A percentile compares a stretch with the other conserved stretches of the same genome.
phyloP scores from a whole-genome alignment of 2,329 filamentous ascomycete genomes.

The Drechmeria coniospora region DNA sequence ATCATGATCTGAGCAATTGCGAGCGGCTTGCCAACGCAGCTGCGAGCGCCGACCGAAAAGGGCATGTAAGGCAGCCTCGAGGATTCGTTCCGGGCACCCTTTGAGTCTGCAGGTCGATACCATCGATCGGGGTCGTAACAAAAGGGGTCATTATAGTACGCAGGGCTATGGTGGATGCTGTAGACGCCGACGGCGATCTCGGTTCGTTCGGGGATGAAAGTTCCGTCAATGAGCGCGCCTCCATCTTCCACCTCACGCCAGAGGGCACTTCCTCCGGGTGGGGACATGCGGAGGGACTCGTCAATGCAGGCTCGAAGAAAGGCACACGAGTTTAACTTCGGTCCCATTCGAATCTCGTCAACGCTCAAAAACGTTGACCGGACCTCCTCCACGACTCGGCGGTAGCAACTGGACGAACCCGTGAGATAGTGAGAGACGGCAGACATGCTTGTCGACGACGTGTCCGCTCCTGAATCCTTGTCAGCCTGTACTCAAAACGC shows the following conservation, averaged over 20 bases:
- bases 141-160: conserved; percentile 3
- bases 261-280: conserved; percentile 4
- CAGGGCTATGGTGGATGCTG: conserved; percentile 6
- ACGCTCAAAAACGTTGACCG: conserved; percentile 12
- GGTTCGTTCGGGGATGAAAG: conserved; percentile 4
- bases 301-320: conserved; percentile 27
- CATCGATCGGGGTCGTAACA: conserved; percentile 4
- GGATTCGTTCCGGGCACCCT: background rate
- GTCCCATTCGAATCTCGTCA: conserved; percentile 19
- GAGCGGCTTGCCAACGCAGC: conserved; percentile 5
- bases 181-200: conserved; percentile 8
- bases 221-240: conserved; percentile 5
- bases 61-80: conserved; percentile 3
- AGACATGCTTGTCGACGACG: conserved; percentile 21
- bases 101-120: conserved; percentile 1
- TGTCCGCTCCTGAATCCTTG: conserved; percentile 17
- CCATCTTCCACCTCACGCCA: conserved; percentile 6
- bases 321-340: conserved; percentile 14
- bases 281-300: conserved; percentile 9
- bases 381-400: conserved; percentile 15
- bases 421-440: conserved; percentile 23
- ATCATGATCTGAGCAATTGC: conserved; percentile 5
- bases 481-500: background rate
- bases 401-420: conserved; percentile 13
- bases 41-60: conserved; percentile 3